A percentile compares a stretch with the other conserved stretches of the same genome.
phyloP scores from a whole-genome alignment of 345 rosid species.

The Eucalyptus albens region DNA sequence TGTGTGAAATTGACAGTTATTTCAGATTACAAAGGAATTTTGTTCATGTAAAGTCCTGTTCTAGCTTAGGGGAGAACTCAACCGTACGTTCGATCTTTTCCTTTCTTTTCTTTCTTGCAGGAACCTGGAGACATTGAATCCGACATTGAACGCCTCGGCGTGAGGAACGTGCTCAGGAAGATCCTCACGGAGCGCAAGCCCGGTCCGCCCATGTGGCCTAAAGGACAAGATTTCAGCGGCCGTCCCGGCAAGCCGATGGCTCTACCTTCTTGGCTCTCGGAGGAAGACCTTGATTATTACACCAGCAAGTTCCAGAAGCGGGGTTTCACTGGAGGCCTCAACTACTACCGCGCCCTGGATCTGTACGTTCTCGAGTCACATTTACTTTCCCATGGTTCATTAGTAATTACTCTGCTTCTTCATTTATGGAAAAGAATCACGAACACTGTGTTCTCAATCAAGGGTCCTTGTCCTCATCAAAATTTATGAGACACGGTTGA shows the following conservation, averaged over 20 bases:
- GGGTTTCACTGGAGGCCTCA: slow-evolving; percentile 67
- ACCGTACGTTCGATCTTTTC: neutral
- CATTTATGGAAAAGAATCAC: neutral
- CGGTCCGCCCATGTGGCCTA: slow-evolving; percentile 40
- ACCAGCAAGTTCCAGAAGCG: slow-evolving; percentile 22
- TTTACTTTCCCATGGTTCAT: neutral
- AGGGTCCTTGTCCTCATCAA: neutral
- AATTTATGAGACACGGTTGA: neutral
- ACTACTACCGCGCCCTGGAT: slow-evolving; percentile 73
- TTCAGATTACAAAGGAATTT: neutral
- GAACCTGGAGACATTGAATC: slow-evolving; percentile 50
- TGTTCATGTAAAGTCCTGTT: neutral
- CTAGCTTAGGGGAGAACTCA: neutral
- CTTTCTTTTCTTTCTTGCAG: neutral
- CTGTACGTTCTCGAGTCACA: slow-evolving; percentile 21
- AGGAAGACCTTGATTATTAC: slow-evolving; percentile 45
- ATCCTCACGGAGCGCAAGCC: slow-evolving; percentile 19
- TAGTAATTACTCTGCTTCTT: neutral
- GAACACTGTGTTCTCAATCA: neutral
- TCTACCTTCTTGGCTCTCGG: slow-evolving; percentile 58
- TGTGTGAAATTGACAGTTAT: neutral
- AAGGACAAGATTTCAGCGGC: slow-evolving; percentile 17
- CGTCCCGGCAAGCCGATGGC: neutral
- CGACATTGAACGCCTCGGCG: slow-evolving; percentile 25
- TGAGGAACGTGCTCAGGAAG: slow-evolving; percentile 21